Base-by-base conservation (phyloP, 1,139 yeast species). In the Yamadazyma jaroonii region DNA sequence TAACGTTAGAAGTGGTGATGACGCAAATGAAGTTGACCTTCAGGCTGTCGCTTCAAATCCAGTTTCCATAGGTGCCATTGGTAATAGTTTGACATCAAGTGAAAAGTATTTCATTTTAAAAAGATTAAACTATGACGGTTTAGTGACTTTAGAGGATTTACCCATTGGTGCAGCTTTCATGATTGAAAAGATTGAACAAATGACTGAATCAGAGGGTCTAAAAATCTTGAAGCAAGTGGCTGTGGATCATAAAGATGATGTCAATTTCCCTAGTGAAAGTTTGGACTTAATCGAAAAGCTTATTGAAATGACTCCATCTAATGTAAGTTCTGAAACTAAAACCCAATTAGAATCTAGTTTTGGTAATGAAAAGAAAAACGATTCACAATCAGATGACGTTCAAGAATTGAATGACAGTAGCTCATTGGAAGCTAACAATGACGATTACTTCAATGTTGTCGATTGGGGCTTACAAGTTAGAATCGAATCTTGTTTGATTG, bases 401-500 rank as follows among this genome's bases (percentile, higher is more conserved):
- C 9, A 66, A 65, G n/a, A 52, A 48, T 53, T 65, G 3, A 74
- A 33, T 13, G 10, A 9, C 9, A 10, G 25, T 13, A 65, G 24
- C n/a, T 31, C 38, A 11, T 28, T 39, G 14, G 37, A 36, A 30
- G 35, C 37, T 15, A 13, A 21, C 21, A 6, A 34, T 3, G 37
- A 23, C 4, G 31, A 40, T 14, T 35, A 41, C 23, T 27, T 37
- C 21, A 56, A 55, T 15, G 36, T 37, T 28, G 17, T 32, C 13
- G 24, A 46, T 27, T 61, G 64, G 53, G 54, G 55, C 15, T 54
- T 69, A 32, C 59, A 59, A 44, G 51, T 54, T 6, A 63, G 58
- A 41, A 45, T 69, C 15, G 64, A 66, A 37, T 81, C 81, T 2
- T 69, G 67, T 21, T 51, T 79, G 35, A 58, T 74, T 33, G 62